Evolutionary conservation across 169 alveolate species (phyloP).

Genomic region (Plasmodium malariae): DNA sequence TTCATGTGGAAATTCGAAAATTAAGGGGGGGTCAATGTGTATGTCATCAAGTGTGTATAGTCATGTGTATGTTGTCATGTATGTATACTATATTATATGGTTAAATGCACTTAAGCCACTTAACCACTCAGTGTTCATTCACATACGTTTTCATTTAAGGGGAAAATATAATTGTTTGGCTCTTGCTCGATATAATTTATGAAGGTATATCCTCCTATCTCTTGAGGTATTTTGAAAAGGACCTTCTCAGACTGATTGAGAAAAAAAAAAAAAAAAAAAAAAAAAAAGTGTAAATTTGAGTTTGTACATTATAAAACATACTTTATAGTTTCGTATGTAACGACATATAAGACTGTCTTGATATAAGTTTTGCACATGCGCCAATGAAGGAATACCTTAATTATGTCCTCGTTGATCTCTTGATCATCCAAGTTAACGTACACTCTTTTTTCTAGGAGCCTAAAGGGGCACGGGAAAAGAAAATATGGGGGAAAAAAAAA

Average conservation of each 20-base stretch:
- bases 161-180: conserved; percentile 54
- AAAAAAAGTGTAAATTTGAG: not conserved
- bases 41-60: not conserved
- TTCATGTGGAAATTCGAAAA: not conserved
- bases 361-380: too few relatives aligned
- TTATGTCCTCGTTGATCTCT: conserved; percentile 35
- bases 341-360: not conserved
- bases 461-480: too few relatives aligned
- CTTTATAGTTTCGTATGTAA: not conserved
- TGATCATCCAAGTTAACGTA: conserved; percentile 51
- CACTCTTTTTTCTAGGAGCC: conserved; percentile 33
- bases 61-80: not conserved
- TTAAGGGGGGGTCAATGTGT: not conserved
- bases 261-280: not conserved
- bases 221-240: conserved; percentile 45
- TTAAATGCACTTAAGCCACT: too few relatives aligned
- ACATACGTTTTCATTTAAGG: conserved; percentile 63
- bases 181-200: conserved; percentile 48
- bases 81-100: not conserved
- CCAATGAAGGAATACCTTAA: conserved; percentile 25
- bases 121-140: too few relatives aligned
- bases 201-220: conserved; percentile 61
- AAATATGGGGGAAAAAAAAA: too few relatives aligned
- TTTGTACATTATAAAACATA: not conserved
- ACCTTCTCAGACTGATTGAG: conserved; percentile 29